Evolutionary conservation across 176 grass and related monocot genomes (phyloP).

Genomic region (Chrysopogon serrulatus): DNA sequence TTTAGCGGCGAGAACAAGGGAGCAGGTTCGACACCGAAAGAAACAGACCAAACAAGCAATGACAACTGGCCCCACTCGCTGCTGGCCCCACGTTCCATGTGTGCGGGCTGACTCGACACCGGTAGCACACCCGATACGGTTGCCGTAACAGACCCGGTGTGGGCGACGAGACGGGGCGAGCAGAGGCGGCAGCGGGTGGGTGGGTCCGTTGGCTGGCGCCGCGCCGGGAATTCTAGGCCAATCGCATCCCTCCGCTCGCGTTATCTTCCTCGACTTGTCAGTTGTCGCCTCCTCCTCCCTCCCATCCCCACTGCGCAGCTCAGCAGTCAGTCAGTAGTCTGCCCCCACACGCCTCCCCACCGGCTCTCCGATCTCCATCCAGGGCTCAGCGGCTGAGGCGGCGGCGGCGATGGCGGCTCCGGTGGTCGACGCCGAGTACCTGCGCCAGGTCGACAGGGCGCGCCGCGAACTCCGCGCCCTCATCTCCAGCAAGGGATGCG

Average conservation of each 20-base stretch:
- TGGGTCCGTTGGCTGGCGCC: neutral
- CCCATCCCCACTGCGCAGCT: neutral
- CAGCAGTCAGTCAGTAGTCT: neutral
- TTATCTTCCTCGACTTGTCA: slow-evolving; percentile 2
- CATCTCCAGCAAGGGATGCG: slow-evolving; percentile 84
- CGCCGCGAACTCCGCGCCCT: slow-evolving; percentile 80
- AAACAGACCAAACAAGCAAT: neutral
- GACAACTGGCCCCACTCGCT: neutral
- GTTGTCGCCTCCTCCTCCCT: neutral
- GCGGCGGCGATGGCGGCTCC: slow-evolving; percentile 58
- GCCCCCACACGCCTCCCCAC: neutral
- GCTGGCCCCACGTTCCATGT: neutral
- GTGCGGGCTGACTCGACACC: too few species aligned
- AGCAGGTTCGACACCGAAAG: neutral
- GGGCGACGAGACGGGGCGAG: neutral
- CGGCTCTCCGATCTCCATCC: too few species aligned
- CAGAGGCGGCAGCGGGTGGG: neutral
- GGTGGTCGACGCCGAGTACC: slow-evolving; percentile 77
- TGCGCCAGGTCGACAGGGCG: slow-evolving; percentile 81
- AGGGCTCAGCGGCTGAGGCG: neutral
- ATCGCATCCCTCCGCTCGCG: neutral
- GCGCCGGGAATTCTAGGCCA: slow-evolving; percentile 16
- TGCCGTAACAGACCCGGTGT: neutral
- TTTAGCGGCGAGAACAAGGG: neutral
- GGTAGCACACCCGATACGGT: too few species aligned